Conservation (phyloP, 257 asterid species). For the Fraxinus cuspidata region DNA sequence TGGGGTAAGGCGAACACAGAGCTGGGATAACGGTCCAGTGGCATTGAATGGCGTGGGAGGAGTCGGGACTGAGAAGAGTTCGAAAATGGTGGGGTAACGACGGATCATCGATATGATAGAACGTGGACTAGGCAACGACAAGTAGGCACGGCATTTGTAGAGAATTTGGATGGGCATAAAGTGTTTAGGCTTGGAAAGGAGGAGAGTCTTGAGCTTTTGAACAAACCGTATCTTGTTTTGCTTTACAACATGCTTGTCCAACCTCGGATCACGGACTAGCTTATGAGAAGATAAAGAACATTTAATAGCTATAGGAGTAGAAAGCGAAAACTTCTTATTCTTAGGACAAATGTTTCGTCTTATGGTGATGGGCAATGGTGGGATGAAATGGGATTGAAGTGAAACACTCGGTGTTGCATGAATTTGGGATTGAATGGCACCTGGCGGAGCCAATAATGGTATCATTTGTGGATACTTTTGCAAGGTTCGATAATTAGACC, state of each 20-base stretch:
- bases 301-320: constrained; percentile 23
- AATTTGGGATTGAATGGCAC: constrained; percentile 14
- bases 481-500: constrained; percentile 12
- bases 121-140: constrained; percentile 58
- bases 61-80: constrained; percentile 64
- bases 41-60: constrained; percentile 67
- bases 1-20: constrained; percentile 88
- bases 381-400: constrained; percentile 35
- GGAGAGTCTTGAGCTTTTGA: constrained; percentile 78
- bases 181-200: constrained; percentile 87
- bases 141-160: constrained; percentile 69
- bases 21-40: constrained; percentile 63
- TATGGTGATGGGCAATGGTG: not conserved
- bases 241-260: constrained; percentile 75
- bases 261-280: constrained; percentile 67
- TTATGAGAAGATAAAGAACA: constrained; percentile 69
- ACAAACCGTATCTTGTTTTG: constrained; percentile 76
- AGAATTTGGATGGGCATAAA: constrained; percentile 67
- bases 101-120: constrained; percentile 69
- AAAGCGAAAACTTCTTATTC: not conserved
- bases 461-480: constrained; percentile 14
- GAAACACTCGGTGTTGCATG: constrained; percentile 10
- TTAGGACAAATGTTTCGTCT: not conserved
- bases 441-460: not conserved
- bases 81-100: constrained; percentile 39